Base-by-base conservation (phyloP, 495 filamentous ascomycete genomes). In the Pseudomonodictys pantanalensis region DNA sequence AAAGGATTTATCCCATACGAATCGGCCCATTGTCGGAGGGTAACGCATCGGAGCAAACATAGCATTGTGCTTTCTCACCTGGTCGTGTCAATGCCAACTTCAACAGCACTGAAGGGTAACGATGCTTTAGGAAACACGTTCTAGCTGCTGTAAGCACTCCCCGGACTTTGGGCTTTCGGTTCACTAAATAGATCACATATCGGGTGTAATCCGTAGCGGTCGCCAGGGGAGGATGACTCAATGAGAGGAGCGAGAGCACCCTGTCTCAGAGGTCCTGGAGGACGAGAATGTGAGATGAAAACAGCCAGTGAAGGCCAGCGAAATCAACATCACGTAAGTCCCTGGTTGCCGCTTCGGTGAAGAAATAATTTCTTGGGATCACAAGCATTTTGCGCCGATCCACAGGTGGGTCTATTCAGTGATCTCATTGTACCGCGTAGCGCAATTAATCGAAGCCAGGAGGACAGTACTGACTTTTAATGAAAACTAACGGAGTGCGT, bases 131-230 rank as follows among this genome's bases (percentile, higher is more conserved):
- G 53, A 43, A 69, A 72, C 28, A 72, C 65, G 39, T 72, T 58
- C 22, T 68, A 68, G 25, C 66, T 62, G 23, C 68, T 59, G 32
- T 61, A 70, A 0, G 65, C 68, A 10, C 58, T 55, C 10, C 69
- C 69, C 10, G 63, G 56, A 6, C 62, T 52, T 28, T 52, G 54
- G n/a, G 68, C 66, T 64, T 70, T 60, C 7, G 63, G 58, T 18
- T 66, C 68, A 29, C 69, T 63, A 56, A 71, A 69, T 8, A 58
- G 64, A 42, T 69, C 42, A 72, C 70, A 56, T 71, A 71, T 53
- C 68, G 64, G 0, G 64, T 41, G 52, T 69, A 69, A 48, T 72
- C 68, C 28, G 32, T 41, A 26, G 18, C 38, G 38, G 15, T 41
- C 20, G 38, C 38, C 15, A 15, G 3, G 38, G 12, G 3, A 18